These are phyloP conservation scores for Adansonia gregorii DNA, from an alignment of 441 rosid genomes.

Conservation along the genomic window DNA sequence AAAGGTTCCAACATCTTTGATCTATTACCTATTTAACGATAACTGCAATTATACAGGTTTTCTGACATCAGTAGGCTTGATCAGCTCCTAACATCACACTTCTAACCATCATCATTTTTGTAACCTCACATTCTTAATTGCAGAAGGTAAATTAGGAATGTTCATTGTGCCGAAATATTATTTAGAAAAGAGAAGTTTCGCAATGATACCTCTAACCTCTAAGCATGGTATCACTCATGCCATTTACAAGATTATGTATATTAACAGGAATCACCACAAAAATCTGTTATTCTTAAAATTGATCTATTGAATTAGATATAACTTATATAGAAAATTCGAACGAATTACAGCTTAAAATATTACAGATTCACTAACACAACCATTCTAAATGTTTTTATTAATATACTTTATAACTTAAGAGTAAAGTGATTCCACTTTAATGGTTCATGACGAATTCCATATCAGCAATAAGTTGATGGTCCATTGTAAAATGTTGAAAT, in stretches of 20 bases:
- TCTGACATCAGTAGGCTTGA: neutral
- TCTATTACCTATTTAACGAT: neutral
- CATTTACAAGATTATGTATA: neutral
- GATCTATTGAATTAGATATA: too few species aligned
- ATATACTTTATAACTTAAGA: neutral
- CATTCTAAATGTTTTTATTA: neutral
- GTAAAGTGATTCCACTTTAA: neutral
- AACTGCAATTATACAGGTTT: neutral
- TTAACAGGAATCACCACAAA: neutral
- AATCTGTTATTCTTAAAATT: neutral
- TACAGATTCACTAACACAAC: neutral
- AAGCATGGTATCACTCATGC: neutral
- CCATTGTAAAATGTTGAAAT: too few species aligned
- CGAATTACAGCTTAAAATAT: neutral
- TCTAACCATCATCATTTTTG: neutral
- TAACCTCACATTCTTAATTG: too few species aligned
- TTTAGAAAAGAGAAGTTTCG: too few species aligned
- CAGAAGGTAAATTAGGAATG: too few species aligned
- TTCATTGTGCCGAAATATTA: too few species aligned
- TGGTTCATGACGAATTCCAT: neutral
- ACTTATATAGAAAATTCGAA: neutral
- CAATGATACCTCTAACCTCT: neutral
- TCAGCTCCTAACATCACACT: neutral
- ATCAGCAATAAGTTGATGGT: neutral
- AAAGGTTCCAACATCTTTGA: neutral